Base-by-base conservation (phyloP, 78 protist species). In the Cavenderia fasciculata region DNA sequence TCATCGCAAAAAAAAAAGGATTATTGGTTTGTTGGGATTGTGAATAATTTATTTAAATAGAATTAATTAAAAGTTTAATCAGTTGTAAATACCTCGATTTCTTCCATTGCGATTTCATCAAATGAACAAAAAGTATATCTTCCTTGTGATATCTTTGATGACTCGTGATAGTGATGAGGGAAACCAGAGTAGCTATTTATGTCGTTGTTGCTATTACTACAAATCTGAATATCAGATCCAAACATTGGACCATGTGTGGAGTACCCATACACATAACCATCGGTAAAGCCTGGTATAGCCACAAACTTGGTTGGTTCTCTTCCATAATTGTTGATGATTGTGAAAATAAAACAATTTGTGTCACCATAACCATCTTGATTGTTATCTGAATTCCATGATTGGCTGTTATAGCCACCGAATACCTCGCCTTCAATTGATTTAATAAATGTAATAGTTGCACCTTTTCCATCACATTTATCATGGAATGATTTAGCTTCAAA, bases 391-490 rank as follows among this genome's bases (percentile, higher is more conserved):
- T 52, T 16, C 77, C 77, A 70, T 27, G 27, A 23, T 16, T 33
- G 18, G 16, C 43, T 12, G 11, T 51, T 33, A 47, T 27, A 69
- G 25, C 77, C 77, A 34, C 77, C 77, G 33, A 70, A 70, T 27
- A 70, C 12, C 25, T 27, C 18, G 21, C 59, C 59, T 47, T 47
- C 57, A 1, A 16, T 33, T 47, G 77, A 46, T 47, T 51, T 70
- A n/a, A 70, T 49, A 47, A 70, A 2, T 21, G 43, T 70, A 16
- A 70, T 47, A 3, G 77, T 70, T 2, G 77, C 21, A 21, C 77
- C 77, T 70, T 44, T 49, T 19, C 27, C 25, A 21, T 70, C 77
- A 70, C 77, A 70, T 27, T 31, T 29, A 21, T 43, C 77, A 49
- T 70, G 77, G 34, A 70, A 70, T 70, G 1, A 31, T 21, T 18